Percentiles rank a stretch among this genome's conserved stretches.
These are phyloP conservation scores for Blastomyces parvus DNA, from an alignment of 2,329 filamentous ascomycete species.

Conservation along the genomic window DNA sequence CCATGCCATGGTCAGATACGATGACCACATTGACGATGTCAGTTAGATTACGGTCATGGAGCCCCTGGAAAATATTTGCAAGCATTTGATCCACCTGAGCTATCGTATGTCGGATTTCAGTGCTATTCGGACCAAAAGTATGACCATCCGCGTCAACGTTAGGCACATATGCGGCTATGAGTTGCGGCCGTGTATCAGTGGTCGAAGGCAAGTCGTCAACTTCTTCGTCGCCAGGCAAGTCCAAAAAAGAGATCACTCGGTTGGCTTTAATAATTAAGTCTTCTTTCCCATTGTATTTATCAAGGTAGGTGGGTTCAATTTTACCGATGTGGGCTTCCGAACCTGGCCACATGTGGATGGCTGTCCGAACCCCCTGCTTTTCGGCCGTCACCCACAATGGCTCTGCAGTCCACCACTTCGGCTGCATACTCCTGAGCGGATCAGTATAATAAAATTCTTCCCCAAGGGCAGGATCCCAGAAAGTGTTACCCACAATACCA, in stretches of 20 bases:
- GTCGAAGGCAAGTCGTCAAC: conserved; percentile 34
- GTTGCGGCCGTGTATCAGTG: conserved; percentile 60
- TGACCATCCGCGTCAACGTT: conserved; percentile 85
- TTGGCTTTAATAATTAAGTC: conserved; percentile 63
- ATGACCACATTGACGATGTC: conserved; percentile 85
- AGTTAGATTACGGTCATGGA: conserved; percentile 75
- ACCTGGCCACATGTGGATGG: conserved; percentile 98
- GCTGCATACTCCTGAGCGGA: conserved; percentile 61
- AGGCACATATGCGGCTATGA: conserved; percentile 91
- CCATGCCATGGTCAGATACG: conserved; percentile 98
- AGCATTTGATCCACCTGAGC: conserved; percentile 74
- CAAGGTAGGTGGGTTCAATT: conserved; percentile 69
- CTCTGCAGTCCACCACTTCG: conserved; percentile 92
- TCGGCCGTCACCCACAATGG: conserved; percentile 93
- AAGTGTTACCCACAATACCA: conserved; percentile 85
- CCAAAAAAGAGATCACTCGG: conserved; percentile 71
- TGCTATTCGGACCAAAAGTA: conserved; percentile 85
- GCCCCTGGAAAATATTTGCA: conserved; percentile 60
- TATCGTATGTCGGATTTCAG: conserved; percentile 74
- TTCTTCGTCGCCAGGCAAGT: conserved; percentile 64
- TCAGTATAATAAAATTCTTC: conserved; percentile 86
- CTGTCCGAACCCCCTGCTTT: conserved; percentile 63
- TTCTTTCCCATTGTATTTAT: conserved; percentile 76
- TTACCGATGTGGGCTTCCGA: conserved; percentile 75
- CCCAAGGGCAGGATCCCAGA: conserved; percentile 72